These are phyloP conservation scores for Boeremia lycopersici DNA, from an alignment of 2,329 filamentous ascomycete genomes.

Conservation along the genomic window DNA sequence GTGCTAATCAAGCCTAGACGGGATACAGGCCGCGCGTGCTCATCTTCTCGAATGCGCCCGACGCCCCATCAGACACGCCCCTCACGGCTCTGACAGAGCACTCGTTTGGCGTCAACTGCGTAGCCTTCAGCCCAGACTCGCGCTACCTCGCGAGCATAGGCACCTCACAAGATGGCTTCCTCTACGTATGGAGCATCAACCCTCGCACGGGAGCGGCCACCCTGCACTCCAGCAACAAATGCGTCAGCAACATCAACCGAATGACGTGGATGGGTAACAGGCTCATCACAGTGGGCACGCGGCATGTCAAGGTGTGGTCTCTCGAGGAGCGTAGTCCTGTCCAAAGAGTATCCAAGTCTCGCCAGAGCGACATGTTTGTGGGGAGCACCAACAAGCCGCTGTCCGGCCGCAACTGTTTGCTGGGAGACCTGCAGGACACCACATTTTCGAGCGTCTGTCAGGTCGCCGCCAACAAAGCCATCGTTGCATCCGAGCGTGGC, in stretches of 20 bases:
- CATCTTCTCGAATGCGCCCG: slow-evolving; percentile 80
- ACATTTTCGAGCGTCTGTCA: slow-evolving; percentile 80
- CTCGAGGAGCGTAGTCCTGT: slow-evolving; percentile 66
- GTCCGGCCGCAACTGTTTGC: slow-evolving; percentile 82
- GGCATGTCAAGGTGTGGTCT: slow-evolving; percentile 93
- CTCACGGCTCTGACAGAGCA: slow-evolving; percentile 88
- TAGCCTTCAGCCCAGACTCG: slow-evolving; percentile 88
- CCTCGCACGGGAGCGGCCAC: slow-evolving; percentile 79
- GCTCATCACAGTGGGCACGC: slow-evolving; percentile 84
- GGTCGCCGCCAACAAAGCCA: slow-evolving; percentile 73
- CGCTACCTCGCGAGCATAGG: slow-evolving; percentile 88
- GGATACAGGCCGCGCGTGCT: slow-evolving; percentile 91
- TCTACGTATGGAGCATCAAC: slow-evolving; percentile 90
- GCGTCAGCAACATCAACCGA: slow-evolving; percentile 81
- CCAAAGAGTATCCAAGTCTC: slow-evolving; percentile 58
- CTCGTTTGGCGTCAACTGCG: slow-evolving; percentile 82
- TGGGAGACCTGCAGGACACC: slow-evolving; percentile 80
- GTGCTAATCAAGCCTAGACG: slow-evolving; percentile 60
- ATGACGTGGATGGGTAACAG: slow-evolving; percentile 90
- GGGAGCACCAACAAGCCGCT: slow-evolving; percentile 65
- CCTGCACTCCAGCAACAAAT: slow-evolving; percentile 86
- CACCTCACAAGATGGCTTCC: slow-evolving; percentile 86
- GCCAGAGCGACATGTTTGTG: slow-evolving; percentile 47
- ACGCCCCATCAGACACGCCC: slow-evolving; percentile 79
- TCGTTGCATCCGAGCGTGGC: slow-evolving; percentile 86